Conservation (phyloP, 2,329 filamentous ascomycete species). For the Aureobasidium sp. region DNA sequence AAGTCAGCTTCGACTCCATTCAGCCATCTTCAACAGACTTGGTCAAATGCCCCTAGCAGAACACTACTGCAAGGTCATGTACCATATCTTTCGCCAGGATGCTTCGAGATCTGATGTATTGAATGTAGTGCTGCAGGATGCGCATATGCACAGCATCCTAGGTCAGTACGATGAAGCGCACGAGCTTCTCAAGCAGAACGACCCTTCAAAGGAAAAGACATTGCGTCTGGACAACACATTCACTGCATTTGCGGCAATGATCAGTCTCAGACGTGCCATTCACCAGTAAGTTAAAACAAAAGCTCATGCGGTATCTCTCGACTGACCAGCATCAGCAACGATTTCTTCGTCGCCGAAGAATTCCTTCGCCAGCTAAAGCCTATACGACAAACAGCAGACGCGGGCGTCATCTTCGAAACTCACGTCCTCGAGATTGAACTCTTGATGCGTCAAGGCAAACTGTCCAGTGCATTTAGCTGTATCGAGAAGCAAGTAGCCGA, state of each 20-base stretch:
- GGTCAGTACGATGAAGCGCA: constrained; percentile 68
- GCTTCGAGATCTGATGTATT: constrained; percentile 71
- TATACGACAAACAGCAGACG: constrained; percentile 38
- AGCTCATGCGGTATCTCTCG: not conserved
- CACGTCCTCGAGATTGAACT: constrained; percentile 55
- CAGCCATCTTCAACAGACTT: constrained; percentile 68
- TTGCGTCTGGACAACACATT: constrained; percentile 73
- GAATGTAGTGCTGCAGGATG: constrained; percentile 64
- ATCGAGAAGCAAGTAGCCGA: constrained; percentile 47
- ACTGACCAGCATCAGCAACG: constrained; percentile 36
- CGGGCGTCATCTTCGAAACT: constrained; percentile 54
- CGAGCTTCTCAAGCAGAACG: constrained; percentile 51
- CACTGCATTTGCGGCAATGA: constrained; percentile 58
- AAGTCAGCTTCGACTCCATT: constrained; percentile 63
- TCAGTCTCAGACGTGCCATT: constrained; percentile 58
- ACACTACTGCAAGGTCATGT: constrained; percentile 64
- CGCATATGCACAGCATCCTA: constrained; percentile 56
- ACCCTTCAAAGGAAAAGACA: constrained; percentile 58
- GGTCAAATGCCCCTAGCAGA: constrained; percentile 56
- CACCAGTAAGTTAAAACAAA: constrained; percentile 34
- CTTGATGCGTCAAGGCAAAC: constrained; percentile 47
- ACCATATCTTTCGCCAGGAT: constrained; percentile 61
- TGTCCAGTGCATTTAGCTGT: constrained; percentile 45
- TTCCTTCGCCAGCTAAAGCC: constrained; percentile 52
- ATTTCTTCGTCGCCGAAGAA: constrained; percentile 50